phyloP scores from a whole-genome alignment of 176 grass and related monocot genomes.

The Rhipidocladum racemiflorum region DNA sequence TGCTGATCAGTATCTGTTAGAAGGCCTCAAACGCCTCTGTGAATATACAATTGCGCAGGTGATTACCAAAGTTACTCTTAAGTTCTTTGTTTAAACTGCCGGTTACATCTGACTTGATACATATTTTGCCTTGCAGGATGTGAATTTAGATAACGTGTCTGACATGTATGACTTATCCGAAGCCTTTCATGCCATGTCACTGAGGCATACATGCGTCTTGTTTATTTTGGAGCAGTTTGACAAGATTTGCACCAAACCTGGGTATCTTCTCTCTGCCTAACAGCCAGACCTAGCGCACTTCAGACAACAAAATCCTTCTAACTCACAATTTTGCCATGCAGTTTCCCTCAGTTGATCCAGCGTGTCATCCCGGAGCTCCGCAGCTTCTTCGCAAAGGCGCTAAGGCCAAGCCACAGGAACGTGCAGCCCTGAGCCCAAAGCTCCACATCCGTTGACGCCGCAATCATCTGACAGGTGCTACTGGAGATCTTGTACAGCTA shows the following conservation, averaged over 20 bases:
- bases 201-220: slow-evolving; percentile 93
- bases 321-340: slow-evolving; percentile 34
- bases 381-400: slow-evolving; percentile 67
- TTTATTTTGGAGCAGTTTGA: slow-evolving; percentile 96
- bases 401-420: slow-evolving; percentile 55
- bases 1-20: slow-evolving; percentile 95
- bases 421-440: slow-evolving; percentile 12
- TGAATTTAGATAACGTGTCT: slow-evolving; percentile 82
- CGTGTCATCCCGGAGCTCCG: slow-evolving; percentile 89
- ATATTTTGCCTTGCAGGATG: slow-evolving; percentile 62
- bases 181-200: slow-evolving; percentile 87
- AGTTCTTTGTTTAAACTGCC: slow-evolving; percentile 12
- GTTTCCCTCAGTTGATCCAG: slow-evolving; percentile 69
- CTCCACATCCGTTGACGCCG: slow-evolving; percentile 42
- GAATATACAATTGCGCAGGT: slow-evolving; percentile 97
- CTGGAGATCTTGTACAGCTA: slow-evolving; percentile 82
- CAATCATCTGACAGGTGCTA: slow-evolving; percentile 52
- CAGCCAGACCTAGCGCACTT: neutral
- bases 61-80: slow-evolving; percentile 22
- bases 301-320: neutral
- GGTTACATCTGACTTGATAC: slow-evolving; percentile 32
- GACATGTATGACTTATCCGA: slow-evolving; percentile 97
- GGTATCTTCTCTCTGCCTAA: slow-evolving; percentile 39
- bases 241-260: slow-evolving; percentile 70
- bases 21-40: slow-evolving; percentile 94